These are phyloP conservation scores for Prunus yedoensis DNA, from an alignment of 331 rosid species.

Conservation along the genomic window DNA sequence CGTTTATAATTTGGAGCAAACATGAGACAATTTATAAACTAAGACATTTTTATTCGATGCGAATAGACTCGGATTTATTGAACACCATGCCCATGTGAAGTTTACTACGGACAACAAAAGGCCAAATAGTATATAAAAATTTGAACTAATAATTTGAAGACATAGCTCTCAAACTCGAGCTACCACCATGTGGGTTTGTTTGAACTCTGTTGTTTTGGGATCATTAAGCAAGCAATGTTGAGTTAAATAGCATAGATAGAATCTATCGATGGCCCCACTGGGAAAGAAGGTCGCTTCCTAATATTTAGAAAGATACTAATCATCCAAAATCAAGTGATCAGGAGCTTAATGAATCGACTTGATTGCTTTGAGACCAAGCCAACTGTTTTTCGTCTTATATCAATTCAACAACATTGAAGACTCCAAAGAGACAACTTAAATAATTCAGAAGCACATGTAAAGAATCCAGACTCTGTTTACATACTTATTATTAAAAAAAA, in stretches of 20 bases:
- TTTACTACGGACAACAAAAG: not conserved
- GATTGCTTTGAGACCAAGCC: slow-evolving; percentile 9
- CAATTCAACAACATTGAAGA: slow-evolving; percentile 11
- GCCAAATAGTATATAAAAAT: not conserved
- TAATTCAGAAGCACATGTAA: slow-evolving; percentile 24
- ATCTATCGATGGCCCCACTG: not conserved
- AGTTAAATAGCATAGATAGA: not conserved
- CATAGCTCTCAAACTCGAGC: not conserved
- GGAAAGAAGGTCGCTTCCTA: not conserved
- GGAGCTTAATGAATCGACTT: not conserved
- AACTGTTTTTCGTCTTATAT: slow-evolving; percentile 4
- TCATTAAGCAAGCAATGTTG: not conserved
- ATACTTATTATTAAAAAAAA: slow-evolving; percentile 18
- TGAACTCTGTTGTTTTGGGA: slow-evolving; percentile 4
- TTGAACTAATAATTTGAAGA: not conserved
- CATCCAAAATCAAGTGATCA: slow-evolving; percentile 7
- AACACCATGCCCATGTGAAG: not conserved
- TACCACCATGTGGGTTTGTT: not conserved
- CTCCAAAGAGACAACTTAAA: slow-evolving; percentile 29
- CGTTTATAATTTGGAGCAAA: no score
- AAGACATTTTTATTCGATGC: not conserved
- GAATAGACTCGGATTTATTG: not conserved
- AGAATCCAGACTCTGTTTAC: slow-evolving; percentile 42
- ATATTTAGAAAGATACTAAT: not conserved
- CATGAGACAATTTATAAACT: no score